These are phyloP conservation scores for Melampsora larici-populina DNA, from an alignment of 1,284 basidiomycete species.

Conservation along the genomic window DNA sequence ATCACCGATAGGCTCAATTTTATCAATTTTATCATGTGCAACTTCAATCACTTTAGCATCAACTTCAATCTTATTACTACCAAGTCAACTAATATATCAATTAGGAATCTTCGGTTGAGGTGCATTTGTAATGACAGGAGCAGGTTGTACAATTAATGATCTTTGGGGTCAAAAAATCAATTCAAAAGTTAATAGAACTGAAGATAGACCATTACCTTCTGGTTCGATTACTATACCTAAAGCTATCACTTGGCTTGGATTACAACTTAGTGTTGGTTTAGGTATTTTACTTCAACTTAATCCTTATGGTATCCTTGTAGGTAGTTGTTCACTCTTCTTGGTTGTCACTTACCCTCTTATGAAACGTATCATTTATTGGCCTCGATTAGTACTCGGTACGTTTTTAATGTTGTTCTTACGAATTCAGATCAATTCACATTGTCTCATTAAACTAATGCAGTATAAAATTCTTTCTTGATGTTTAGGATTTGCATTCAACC, in stretches of 20 bases:
- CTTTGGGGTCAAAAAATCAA: conserved; percentile 96
- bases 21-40: conserved; percentile 56
- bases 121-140: conserved; percentile 94
- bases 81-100: conserved; percentile 68
- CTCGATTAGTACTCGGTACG: conserved; percentile 84
- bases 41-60: conserved; percentile 95
- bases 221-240: too few relatives aligned
- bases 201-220: too few relatives aligned
- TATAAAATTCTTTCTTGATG: too few relatives aligned
- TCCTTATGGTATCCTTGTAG: too few relatives aligned
- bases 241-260: too few relatives aligned
- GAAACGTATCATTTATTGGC: conserved; percentile 95
- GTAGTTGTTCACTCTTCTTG: too few relatives aligned
- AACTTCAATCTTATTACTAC: conserved; percentile 67
- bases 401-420: too few relatives aligned
- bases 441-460: neutral
- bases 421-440: too few relatives aligned
- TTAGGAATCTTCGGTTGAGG: conserved; percentile 92
- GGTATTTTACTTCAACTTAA: too few relatives aligned
- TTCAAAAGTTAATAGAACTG: too few relatives aligned
- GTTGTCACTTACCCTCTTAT: too few relatives aligned
- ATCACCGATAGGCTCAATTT: conserved; percentile 10
- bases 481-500: conserved; percentile 93
- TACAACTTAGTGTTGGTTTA: too few relatives aligned
- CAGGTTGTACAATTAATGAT: conserved; percentile 98